Evolutionary conservation across 202 grass and related monocot genomes (phyloP), one percentile per base, ranked within the genome.

Genomic region (Carex sylvatica): DNA sequence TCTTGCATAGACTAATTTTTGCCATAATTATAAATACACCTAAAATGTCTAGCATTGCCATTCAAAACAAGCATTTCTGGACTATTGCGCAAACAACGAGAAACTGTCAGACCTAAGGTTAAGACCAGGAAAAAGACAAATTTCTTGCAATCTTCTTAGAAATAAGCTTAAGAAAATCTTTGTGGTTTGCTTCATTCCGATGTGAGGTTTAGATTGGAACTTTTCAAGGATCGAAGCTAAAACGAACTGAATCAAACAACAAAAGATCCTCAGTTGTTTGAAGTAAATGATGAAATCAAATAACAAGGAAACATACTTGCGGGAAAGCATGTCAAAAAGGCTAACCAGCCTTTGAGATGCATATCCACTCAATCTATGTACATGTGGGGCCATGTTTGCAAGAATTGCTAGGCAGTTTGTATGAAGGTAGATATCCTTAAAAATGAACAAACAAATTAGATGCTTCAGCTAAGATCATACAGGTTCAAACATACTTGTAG

Each of bases 311-410:
- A 10, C 92, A 65, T 95, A 99, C 96, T 93, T 99, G 89, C 89
- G 91, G 79, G 96, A 93, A 82, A 99, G 96, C 96, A 99, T 99
- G 81, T 99, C 96, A 71, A 99, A 99, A 78, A 99, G 96, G 93
- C 96, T 99, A 93, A 99, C 96, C 49, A 99, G 92, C 91, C 93
- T 93, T 92, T 99, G 96, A 77, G 96, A 95, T 90, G 96, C 96
- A 95, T 93, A 99, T 76, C 92, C 96, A 61, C 84, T 99, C 74
- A 99, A 79, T 72, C 85, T 91, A 87, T 99, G 96, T 74, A 89
- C 86, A 92, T 99, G 96, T 70, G 96, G 96, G 46, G 89, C 91
- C 96, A 99, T 99, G 77, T 99, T 99, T 86, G 96, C 96, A 86
- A 99, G 86, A 86, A 99, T 95, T 72, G 96, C 96, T 3, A 99